These are phyloP conservation scores for Musa balbisiana DNA, from an alignment of 202 grass and related monocot genomes.

Conservation along the genomic window DNA sequence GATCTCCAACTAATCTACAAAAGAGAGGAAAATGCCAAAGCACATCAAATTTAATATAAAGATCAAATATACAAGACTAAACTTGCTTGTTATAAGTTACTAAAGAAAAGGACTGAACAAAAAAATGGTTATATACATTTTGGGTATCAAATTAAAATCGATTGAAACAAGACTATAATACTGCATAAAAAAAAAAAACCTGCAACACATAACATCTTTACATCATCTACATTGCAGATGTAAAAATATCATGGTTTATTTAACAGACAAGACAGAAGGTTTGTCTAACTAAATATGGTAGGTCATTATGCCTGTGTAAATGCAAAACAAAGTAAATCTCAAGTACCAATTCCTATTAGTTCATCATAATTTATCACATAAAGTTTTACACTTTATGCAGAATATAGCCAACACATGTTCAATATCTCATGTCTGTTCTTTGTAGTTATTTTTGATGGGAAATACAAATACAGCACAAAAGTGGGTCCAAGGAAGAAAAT, in stretches of 20 bases:
- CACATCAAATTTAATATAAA: slow-evolving; percentile 19
- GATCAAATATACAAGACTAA: too few species aligned
- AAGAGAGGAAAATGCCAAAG: slow-evolving; percentile 42
- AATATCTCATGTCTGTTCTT: not conserved
- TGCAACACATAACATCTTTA: not conserved
- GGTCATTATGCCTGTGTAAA: too few species aligned
- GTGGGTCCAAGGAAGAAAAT: not conserved
- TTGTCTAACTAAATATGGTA: too few species aligned
- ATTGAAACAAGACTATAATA: not conserved
- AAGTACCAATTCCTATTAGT: too few species aligned
- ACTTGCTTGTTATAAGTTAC: too few species aligned
- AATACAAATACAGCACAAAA: not conserved
- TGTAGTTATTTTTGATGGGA: not conserved
- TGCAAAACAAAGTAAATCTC: too few species aligned
- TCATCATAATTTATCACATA: too few species aligned
- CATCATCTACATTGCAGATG: not conserved
- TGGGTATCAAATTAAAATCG: too few species aligned
- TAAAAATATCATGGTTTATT: too few species aligned
- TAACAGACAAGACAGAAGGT: too few species aligned
- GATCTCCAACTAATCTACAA: slow-evolving; percentile 75
- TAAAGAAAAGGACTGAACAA: not conserved
- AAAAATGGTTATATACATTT: too few species aligned
- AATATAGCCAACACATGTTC: not conserved
- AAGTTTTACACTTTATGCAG: too few species aligned
- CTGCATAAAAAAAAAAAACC: not conserved